Conservation (phyloP, 169 alveolate species). For the Cryptosporidium parvum region DNA sequence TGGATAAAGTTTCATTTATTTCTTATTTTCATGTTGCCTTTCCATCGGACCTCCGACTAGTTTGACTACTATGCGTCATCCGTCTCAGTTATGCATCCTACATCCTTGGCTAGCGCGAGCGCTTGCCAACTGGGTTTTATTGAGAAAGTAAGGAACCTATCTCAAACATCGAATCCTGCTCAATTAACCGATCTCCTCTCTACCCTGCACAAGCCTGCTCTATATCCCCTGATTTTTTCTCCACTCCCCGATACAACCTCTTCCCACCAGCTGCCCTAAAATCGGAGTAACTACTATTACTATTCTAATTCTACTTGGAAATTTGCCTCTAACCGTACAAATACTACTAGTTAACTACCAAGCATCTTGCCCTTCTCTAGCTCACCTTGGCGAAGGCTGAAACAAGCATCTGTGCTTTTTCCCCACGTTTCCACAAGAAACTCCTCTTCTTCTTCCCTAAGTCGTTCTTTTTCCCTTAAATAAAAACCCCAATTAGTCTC, state of each 20-base stretch:
- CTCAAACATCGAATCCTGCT: no score
- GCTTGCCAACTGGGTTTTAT: no score
- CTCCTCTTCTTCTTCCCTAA: neutral
- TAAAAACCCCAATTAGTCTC: neutral
- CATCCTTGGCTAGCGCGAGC: no score
- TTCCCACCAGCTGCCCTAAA: neutral
- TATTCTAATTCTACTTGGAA: no score
- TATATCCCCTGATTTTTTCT: no score
- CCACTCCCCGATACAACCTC: neutral
- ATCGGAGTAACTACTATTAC: neutral
- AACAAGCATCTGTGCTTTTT: neutral
- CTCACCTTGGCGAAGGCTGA: neutral
- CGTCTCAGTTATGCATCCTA: no score
- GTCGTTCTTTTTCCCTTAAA: neutral
- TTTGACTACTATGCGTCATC: no score
- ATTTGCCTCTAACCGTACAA: neutral
- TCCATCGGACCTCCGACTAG: no score
- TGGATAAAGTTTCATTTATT: no score
- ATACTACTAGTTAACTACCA: neutral
- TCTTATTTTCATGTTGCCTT: no score
- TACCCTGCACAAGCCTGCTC: neutral
- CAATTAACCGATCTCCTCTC: no score
- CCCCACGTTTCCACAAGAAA: neutral
- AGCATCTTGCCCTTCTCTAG: neutral
- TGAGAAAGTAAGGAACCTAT: no score